Percentiles rank a stretch among this genome's conserved stretches.
Evolutionary conservation across 1,284 basidiomycete species (phyloP).

Genomic region (Psilocybe mexicana): DNA sequence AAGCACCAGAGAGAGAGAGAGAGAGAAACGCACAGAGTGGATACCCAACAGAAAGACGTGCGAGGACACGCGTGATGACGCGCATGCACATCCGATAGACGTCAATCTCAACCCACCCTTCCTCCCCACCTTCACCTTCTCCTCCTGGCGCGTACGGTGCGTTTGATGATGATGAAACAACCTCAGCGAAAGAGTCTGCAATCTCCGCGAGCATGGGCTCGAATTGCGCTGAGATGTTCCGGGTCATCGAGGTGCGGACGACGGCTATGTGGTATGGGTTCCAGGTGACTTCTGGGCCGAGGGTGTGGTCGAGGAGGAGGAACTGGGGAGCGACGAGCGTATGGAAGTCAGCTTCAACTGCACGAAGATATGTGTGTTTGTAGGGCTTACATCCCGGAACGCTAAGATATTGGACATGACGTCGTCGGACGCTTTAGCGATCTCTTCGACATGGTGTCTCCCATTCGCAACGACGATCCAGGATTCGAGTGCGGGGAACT

Average conservation of each 20-base stretch:
- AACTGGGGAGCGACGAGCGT: constrained; percentile 3
- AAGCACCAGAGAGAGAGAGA: too few relatives aligned
- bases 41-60: constrained; percentile 44
- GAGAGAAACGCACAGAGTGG: constrained; percentile 35
- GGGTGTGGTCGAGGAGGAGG: constrained; percentile 24
- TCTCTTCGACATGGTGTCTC: constrained; percentile 17
- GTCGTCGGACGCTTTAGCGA: constrained; percentile 18
- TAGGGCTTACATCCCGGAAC: constrained; percentile 10
- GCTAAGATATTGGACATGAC: constrained; percentile 10
- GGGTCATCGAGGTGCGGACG: constrained; percentile 25
- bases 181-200: constrained; percentile 13
- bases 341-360: too few relatives aligned
- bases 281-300: constrained; percentile 18
- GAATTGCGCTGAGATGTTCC: constrained; percentile 25
- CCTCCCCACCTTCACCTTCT: too few relatives aligned
- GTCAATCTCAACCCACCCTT: constrained; percentile 38
- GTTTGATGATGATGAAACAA: neutral
- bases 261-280: constrained; percentile 25
- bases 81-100: constrained; percentile 29
- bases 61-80: constrained; percentile 37
- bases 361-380: neutral
- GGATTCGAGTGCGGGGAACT: constrained; percentile 13
- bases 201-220: constrained; percentile 27
- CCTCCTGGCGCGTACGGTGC: too few relatives aligned
- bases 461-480: constrained; percentile 21